A percentile compares a stretch with the other conserved stretches of the same genome.
Conservation (phyloP, 2,329 filamentous ascomycete genomes). For the Zymoseptoria ardabiliae region DNA sequence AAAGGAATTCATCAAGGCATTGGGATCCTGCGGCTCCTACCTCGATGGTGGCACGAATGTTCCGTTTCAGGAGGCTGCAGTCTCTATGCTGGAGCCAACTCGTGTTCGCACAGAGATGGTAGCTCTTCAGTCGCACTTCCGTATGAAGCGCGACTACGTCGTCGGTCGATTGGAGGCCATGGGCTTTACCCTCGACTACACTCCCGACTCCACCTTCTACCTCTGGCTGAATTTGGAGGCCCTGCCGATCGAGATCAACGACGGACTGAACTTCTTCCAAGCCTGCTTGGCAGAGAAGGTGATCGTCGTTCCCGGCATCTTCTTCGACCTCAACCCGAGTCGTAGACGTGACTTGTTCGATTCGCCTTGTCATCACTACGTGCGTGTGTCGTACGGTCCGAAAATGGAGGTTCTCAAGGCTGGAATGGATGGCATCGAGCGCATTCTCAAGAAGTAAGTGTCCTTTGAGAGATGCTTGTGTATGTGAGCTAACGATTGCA, state of each 20-base stretch:
- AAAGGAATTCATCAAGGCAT: conserved; percentile 92
- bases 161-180: conserved; percentile 71
- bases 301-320: conserved; percentile 94
- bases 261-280: conserved; percentile 95
- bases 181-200: conserved; percentile 71
- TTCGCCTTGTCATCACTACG: conserved; percentile 85
- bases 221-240: conserved; percentile 64
- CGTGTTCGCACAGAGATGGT: conserved; percentile 80
- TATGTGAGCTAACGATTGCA: neutral
- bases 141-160: conserved; percentile 87
- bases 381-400: conserved; percentile 77
- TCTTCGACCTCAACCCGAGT: conserved; percentile 92
- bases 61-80: conserved; percentile 88
- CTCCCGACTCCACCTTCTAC: conserved; percentile 92
- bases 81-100: conserved; percentile 83
- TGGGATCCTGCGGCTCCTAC: conserved; percentile 87
- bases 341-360: conserved; percentile 88
- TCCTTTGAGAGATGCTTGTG: neutral
- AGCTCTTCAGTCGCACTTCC: conserved; percentile 83
- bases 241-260: conserved; percentile 73
- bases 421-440: conserved; percentile 78
- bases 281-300: conserved; percentile 89
- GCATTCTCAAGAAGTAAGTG: conserved; percentile 62
- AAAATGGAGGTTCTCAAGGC: conserved; percentile 69
- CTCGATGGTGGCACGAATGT: conserved; percentile 91